phyloP scores from a whole-genome alignment of 2,329 filamentous ascomycete genomes.

The Fusarium sp. region DNA sequence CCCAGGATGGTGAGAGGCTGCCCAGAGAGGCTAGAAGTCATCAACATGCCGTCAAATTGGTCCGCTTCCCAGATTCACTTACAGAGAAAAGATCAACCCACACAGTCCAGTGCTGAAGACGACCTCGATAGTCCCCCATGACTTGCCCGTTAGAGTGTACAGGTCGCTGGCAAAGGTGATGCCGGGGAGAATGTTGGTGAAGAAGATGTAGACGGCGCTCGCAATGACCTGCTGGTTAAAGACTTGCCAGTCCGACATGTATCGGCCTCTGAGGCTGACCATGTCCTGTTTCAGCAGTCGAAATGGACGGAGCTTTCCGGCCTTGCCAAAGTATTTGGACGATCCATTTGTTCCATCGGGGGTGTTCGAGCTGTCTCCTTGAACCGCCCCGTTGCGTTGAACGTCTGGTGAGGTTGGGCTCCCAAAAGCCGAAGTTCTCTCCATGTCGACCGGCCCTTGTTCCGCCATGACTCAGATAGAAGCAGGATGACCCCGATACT shows the following conservation, averaged over 20 bases:
- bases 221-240: conserved; percentile 77
- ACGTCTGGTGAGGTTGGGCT: conserved; percentile 18
- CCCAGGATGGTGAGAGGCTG: conserved; percentile 77
- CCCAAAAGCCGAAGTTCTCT: conserved; percentile 23
- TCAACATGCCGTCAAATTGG: conserved; percentile 1
- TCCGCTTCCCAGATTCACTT: conserved; percentile 35
- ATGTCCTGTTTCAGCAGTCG: conserved; percentile 67
- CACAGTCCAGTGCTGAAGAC: conserved; percentile 77
- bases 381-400: not conserved
- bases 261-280: conserved; percentile 62
- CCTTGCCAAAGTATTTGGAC: conserved; percentile 50
- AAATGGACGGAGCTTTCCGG: conserved; percentile 66
- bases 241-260: conserved; percentile 68
- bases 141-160: conserved; percentile 73
- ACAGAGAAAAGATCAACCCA: conserved; percentile 75
- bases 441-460: not conserved
- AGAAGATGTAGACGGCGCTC: conserved; percentile 77
- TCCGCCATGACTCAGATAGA: conserved; percentile 24
- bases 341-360: not conserved
- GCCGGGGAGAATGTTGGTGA: conserved; percentile 76
- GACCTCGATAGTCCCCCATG: conserved; percentile 78
- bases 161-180: conserved; percentile 79
- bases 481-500: not conserved
- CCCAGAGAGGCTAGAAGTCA: conserved; percentile 62
- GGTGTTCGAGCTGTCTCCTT: not conserved